A percentile compares a stretch with the other conserved stretches of the same genome.
Conservation (phyloP, 805 yeast genomes). For the Monosporozyma aerobia region DNA sequence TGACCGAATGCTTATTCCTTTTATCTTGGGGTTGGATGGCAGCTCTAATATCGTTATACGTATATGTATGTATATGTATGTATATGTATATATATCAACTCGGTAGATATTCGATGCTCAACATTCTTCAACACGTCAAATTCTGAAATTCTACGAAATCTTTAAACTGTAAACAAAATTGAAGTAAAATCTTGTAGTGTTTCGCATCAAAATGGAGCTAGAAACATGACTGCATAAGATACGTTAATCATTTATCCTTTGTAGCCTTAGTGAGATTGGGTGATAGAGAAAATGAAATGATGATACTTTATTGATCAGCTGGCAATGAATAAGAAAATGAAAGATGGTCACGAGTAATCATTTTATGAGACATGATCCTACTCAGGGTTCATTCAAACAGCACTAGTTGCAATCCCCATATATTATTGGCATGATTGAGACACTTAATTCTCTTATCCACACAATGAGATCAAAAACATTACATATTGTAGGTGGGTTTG, state of each 20-base stretch:
- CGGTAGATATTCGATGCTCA: background rate
- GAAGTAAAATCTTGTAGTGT: background rate
- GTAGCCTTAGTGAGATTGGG: background rate
- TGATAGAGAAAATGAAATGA: too few relatives aligned
- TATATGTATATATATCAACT: too few relatives aligned
- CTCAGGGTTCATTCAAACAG: too few relatives aligned
- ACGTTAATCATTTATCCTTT: background rate
- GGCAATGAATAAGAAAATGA: too few relatives aligned
- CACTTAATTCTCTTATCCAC: too few relatives aligned
- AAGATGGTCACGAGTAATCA: background rate
- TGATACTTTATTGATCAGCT: too few relatives aligned
- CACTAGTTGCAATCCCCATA: too few relatives aligned
- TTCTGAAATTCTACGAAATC: background rate
- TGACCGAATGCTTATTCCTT: background rate
- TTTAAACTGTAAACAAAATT: background rate
- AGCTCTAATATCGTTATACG: background rate
- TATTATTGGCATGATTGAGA: too few relatives aligned
- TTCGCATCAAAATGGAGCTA: background rate
- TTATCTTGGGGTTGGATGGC: background rate
- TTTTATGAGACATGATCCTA: too few relatives aligned
- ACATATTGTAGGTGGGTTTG: too few relatives aligned
- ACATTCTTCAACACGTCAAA: constrained; percentile 1
- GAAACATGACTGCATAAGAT: background rate
- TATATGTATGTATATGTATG: too few relatives aligned
- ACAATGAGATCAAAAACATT: too few relatives aligned